Conservation (phyloP, 2,329 filamentous ascomycete species). For the Ascochyta rabiei region DNA sequence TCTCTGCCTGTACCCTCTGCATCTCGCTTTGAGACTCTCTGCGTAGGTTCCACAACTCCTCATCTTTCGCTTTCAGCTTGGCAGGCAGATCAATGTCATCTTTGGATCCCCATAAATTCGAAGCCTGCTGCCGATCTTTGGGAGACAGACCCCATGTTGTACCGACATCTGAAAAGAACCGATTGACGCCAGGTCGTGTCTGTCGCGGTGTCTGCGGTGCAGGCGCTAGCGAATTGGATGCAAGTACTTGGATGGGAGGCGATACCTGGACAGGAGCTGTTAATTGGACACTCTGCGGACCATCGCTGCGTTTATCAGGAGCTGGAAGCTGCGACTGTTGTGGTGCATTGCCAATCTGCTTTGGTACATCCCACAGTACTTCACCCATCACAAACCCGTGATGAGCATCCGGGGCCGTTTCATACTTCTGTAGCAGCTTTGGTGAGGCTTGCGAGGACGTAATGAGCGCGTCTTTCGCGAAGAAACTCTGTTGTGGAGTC, state of each 20-base stretch:
- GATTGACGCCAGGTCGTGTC: conserved; percentile 2
- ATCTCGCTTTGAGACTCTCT: conserved; percentile 27
- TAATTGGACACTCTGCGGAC: neutral
- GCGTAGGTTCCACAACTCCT: conserved; percentile 33
- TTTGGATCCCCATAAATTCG: conserved; percentile 6
- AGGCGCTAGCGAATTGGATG: neutral
- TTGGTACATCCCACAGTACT: conserved; percentile 25
- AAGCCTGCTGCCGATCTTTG: neutral
- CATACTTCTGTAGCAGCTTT: conserved; percentile 20
- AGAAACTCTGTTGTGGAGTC: conserved; percentile 26
- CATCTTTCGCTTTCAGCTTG: conserved; percentile 40
- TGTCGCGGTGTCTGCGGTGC: conserved; percentile 4
- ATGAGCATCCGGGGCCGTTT: conserved; percentile 20
- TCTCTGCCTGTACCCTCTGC: conserved; percentile 22
- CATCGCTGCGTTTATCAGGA: conserved; percentile 23
- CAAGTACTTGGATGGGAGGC: neutral
- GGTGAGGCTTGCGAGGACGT: conserved; percentile 26
- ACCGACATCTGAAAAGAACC: conserved; percentile 15
- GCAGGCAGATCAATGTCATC: conserved; percentile 19
- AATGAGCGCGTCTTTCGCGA: conserved; percentile 29
- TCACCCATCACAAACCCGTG: conserved; percentile 33
- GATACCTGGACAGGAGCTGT: neutral
- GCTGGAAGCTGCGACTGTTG: conserved; percentile 23
- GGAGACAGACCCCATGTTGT: conserved; percentile 10
- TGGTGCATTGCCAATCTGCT: conserved; percentile 21